A percentile compares a stretch with the other conserved stretches of the same genome.
These are phyloP conservation scores for Suhomyces yuchorum DNA, from an alignment of 1,139 yeast genomes.

Conservation along the genomic window DNA sequence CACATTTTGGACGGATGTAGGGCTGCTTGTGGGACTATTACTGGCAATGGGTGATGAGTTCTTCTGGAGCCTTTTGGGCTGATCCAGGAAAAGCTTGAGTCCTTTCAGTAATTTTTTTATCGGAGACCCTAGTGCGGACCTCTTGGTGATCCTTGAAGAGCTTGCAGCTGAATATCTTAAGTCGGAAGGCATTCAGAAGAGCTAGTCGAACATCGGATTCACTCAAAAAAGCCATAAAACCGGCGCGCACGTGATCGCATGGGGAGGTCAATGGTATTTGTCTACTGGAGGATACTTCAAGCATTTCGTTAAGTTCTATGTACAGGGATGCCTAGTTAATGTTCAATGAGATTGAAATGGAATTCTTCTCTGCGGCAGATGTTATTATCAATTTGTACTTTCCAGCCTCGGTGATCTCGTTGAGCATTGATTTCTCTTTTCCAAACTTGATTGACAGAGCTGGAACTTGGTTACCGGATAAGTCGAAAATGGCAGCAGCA, in stretches of 20 bases:
- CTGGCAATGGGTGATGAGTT: neutral
- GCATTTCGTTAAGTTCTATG: conserved; percentile 8
- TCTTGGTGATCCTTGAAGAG: conserved; percentile 38
- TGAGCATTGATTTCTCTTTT: conserved; percentile 19
- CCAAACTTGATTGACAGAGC: conserved; percentile 24
- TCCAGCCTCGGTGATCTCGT: conserved; percentile 32
- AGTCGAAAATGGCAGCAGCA: conserved; percentile 27
- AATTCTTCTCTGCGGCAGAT: conserved; percentile 26
- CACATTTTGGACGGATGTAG: conserved; percentile 1
- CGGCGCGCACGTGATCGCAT: too few species aligned
- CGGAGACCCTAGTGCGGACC: conserved; percentile 20
- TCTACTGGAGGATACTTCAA: neutral
- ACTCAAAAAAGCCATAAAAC: too few species aligned
- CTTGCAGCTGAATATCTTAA: conserved; percentile 46
- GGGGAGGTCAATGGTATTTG: too few species aligned
- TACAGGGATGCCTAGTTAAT: conserved; percentile 17
- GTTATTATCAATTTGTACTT: conserved; percentile 33
- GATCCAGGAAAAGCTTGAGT: conserved; percentile 12
- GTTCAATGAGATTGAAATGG: conserved; percentile 20
- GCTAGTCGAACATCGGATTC: neutral
- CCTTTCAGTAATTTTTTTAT: conserved; percentile 21
- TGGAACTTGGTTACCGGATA: conserved; percentile 38
- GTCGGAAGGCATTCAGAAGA: conserved; percentile 13
- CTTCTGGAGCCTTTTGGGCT: conserved; percentile 3
- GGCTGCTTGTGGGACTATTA: conserved; percentile 1